These are phyloP conservation scores for Phytopythium vexans DNA, from an alignment of 352 stramenopile species.

Conservation along the genomic window DNA sequence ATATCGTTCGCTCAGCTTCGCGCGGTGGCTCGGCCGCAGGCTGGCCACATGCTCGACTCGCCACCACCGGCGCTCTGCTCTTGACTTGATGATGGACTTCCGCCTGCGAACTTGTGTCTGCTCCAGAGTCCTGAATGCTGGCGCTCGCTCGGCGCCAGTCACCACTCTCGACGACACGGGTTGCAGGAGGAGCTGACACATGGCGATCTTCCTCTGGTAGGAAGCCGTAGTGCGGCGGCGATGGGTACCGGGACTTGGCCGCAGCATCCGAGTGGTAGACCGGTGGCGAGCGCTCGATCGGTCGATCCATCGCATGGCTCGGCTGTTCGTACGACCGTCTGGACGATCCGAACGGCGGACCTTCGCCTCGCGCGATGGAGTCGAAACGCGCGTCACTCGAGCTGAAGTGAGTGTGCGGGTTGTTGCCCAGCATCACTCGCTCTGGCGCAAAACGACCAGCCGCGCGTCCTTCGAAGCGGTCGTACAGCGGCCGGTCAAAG, in stretches of 20 bases:
- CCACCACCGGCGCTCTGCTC: background rate
- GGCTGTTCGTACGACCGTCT: too few species aligned
- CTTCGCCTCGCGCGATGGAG: slow-evolving; percentile 6
- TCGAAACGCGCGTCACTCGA: slow-evolving; percentile 28
- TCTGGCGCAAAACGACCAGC: too few species aligned
- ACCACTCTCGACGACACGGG: background rate
- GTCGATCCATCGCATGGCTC: too few species aligned
- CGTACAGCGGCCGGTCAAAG: background rate
- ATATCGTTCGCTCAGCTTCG: background rate
- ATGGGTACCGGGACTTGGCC: slow-evolving; percentile 1
- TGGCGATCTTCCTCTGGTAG: slow-evolving; percentile 3
- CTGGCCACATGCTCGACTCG: slow-evolving; percentile 1
- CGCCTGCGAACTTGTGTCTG: too few species aligned
- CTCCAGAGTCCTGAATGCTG: too few species aligned
- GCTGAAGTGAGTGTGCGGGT: slow-evolving; percentile 19
- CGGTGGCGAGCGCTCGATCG: too few species aligned
- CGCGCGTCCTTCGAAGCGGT: too few species aligned
- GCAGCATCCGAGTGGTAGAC: background rate
- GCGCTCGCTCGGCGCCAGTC: slow-evolving; percentile 5
- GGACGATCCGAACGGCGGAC: background rate
- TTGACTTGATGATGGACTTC: too few species aligned
- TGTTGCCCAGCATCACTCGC: too few species aligned
- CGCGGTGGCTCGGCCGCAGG: background rate
- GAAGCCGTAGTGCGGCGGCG: slow-evolving; percentile 4
- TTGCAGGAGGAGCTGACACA: background rate